Evolutionary conservation across 805 yeast species (phyloP).

Genomic region (Metschnikowia santaceciliae): DNA sequence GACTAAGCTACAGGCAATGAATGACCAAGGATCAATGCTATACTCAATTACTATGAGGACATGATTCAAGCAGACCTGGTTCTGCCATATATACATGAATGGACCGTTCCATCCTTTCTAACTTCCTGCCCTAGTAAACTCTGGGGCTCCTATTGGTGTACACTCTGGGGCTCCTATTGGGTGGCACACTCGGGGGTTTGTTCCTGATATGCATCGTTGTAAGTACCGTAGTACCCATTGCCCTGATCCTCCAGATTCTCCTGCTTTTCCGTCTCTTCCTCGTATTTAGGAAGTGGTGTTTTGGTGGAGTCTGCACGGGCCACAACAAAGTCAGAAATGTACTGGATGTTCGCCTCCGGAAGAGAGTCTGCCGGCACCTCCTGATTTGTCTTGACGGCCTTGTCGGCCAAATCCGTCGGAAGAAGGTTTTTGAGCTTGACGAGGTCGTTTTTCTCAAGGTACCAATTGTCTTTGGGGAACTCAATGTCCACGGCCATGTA

Average conservation of each 20-base stretch:
- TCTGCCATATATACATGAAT: constrained; percentile 1
- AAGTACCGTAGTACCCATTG: constrained; percentile 12
- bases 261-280: constrained; percentile 9
- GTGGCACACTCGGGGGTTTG: constrained; percentile 33
- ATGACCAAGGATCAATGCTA: too few relatives aligned
- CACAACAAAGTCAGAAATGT: constrained; percentile 32
- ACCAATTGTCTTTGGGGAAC: constrained; percentile 86
- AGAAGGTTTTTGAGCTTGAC: constrained; percentile 50
- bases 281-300: constrained; percentile 28
- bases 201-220: constrained; percentile 16
- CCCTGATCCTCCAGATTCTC: constrained; percentile 1
- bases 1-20: too few relatives aligned
- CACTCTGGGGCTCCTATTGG: constrained; percentile 15
- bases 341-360: constrained; percentile 37
- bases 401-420: constrained; percentile 35
- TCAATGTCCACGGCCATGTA: constrained; percentile 67
- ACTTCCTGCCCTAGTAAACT: too few relatives aligned
- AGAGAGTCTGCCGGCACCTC: constrained; percentile 24
- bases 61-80: background rate
- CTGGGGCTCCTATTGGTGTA: background rate
- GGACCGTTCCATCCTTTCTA: background rate
- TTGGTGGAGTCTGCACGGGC: constrained; percentile 15
- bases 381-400: constrained; percentile 22
- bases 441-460: constrained; percentile 65
- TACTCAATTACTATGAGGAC: too few relatives aligned